phyloP scores from a whole-genome alignment of 768 basidiomycete species.

The Auricularia cornea region DNA sequence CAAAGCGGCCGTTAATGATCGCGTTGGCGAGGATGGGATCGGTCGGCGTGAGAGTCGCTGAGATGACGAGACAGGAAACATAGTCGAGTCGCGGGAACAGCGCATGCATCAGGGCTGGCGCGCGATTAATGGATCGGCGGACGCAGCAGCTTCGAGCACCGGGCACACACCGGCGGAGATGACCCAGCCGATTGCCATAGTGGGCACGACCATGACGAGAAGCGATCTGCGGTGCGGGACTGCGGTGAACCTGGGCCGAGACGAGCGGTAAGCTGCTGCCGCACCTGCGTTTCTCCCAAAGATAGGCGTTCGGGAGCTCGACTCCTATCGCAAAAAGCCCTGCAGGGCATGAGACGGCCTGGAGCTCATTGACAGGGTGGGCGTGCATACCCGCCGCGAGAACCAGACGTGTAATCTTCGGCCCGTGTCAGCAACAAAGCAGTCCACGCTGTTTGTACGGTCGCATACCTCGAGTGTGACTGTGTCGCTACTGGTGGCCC shows the following conservation, averaged over 20 bases:
- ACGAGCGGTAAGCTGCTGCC: conserved; percentile 14
- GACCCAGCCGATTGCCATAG: conserved; percentile 82
- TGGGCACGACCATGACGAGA: conserved; percentile 57
- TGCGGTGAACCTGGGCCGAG: not conserved
- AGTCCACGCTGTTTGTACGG: not conserved
- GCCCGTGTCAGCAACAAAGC: too few relatives aligned
- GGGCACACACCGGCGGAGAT: conserved; percentile 49
- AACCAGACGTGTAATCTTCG: too few relatives aligned
- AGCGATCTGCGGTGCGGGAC: not conserved
- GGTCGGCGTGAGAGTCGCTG: conserved; percentile 87
- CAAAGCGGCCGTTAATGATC: conserved; percentile 44
- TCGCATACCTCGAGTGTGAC: conserved; percentile 62
- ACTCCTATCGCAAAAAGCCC: conserved; percentile 87
- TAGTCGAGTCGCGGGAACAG: conserved; percentile 67
- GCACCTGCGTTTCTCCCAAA: conserved; percentile 52
- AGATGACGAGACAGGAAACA: conserved; percentile 73
- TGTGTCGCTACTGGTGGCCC: conserved; percentile 37
- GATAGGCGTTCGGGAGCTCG: conserved; percentile 80
- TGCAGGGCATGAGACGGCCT: not conserved
- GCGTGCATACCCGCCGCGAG: conserved; percentile 77
- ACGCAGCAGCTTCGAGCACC: not conserved
- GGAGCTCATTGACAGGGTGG: conserved; percentile 61
- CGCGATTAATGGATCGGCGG: not conserved
- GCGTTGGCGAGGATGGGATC: conserved; percentile 47
- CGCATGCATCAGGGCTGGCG: conserved; percentile 50